phyloP scores from a whole-genome alignment of 345 rosid genomes.

The Psidium guajava region DNA sequence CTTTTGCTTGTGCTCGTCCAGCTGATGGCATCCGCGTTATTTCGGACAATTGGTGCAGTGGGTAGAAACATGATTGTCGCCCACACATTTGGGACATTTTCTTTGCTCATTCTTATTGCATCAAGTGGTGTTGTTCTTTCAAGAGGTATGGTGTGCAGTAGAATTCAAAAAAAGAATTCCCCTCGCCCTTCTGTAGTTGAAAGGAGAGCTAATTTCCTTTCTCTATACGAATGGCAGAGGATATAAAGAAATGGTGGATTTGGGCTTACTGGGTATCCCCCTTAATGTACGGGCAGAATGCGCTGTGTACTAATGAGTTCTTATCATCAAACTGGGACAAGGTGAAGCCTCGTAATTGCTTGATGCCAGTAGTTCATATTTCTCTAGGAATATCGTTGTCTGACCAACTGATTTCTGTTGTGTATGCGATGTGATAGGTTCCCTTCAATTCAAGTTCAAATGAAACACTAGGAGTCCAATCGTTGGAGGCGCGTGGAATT shows the following conservation, averaged over 20 bases:
- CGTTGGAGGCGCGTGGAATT: slow-evolving; percentile 26
- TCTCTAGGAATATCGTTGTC: background rate
- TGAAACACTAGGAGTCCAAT: slow-evolving; percentile 29
- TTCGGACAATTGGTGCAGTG: slow-evolving; percentile 21
- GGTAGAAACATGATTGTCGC: slow-evolving; percentile 40
- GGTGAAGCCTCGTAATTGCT: slow-evolving; percentile 9
- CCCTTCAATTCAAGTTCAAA: background rate
- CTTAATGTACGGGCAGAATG: slow-evolving; percentile 54
- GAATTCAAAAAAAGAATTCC: background rate
- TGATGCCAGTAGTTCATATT: background rate
- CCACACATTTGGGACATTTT: slow-evolving; percentile 28
- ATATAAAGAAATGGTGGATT: slow-evolving; percentile 47
- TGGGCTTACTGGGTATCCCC: slow-evolving; percentile 59
- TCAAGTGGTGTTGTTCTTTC: slow-evolving; percentile 32
- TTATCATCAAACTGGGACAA: slow-evolving; percentile 39
- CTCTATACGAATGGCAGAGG: slow-evolving; percentile 12
- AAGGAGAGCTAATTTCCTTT: background rate
- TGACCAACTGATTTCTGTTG: background rate
- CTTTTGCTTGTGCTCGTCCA: slow-evolving; percentile 17
- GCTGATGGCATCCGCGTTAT: slow-evolving; percentile 33
- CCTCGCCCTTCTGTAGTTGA: background rate
- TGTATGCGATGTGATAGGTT: background rate
- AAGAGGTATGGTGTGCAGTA: slow-evolving; percentile 4
- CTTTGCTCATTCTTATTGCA: slow-evolving; percentile 10
- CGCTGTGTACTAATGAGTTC: slow-evolving; percentile 37